Conservation (phyloP, 495 filamentous ascomycete species). For the Penicillium desertorum region DNA sequence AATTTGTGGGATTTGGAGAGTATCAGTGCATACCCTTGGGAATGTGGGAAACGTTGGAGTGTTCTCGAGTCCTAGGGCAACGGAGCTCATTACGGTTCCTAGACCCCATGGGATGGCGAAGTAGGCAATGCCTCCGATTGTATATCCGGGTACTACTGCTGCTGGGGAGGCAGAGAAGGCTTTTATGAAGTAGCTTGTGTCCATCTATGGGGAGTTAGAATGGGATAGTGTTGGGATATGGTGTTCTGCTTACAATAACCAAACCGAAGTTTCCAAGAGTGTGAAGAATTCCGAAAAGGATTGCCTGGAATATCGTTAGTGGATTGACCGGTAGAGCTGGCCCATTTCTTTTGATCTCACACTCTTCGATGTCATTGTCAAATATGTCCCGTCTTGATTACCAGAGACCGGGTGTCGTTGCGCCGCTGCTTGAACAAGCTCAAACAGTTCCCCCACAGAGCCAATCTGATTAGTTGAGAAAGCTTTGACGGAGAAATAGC, state of each 20-base stretch:
- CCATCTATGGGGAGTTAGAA: conserved; percentile 33
- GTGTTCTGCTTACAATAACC: conserved; percentile 33
- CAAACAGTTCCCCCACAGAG: conserved; percentile 44
- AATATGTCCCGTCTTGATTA: conserved; percentile 48
- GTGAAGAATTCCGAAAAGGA: conserved; percentile 47
- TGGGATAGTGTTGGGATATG: background rate
- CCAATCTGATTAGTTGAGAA: conserved; percentile 42
- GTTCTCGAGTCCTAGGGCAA: conserved; percentile 42
- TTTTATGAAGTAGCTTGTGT: conserved; percentile 50
- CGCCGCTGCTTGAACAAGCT: conserved; percentile 46
- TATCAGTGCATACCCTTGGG: conserved; percentile 33
- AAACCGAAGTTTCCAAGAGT: conserved; percentile 43
- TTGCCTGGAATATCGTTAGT: conserved; percentile 27
- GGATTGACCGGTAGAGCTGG: accelerated
- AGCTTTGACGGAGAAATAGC: conserved; percentile 49
- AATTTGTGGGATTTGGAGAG: background rate
- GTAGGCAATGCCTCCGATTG: conserved; percentile 45
- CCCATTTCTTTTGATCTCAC: conserved; percentile 19
- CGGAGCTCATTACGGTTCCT: conserved; percentile 44
- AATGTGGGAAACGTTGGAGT: conserved; percentile 45
- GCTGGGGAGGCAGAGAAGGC: conserved; percentile 42
- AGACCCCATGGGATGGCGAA: conserved; percentile 47
- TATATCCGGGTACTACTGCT: conserved; percentile 45
- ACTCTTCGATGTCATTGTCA: conserved; percentile 52
- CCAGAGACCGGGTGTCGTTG: conserved; percentile 42